Conservation (phyloP, 768 basidiomycete genomes). For the Mrakia blollopis region DNA sequence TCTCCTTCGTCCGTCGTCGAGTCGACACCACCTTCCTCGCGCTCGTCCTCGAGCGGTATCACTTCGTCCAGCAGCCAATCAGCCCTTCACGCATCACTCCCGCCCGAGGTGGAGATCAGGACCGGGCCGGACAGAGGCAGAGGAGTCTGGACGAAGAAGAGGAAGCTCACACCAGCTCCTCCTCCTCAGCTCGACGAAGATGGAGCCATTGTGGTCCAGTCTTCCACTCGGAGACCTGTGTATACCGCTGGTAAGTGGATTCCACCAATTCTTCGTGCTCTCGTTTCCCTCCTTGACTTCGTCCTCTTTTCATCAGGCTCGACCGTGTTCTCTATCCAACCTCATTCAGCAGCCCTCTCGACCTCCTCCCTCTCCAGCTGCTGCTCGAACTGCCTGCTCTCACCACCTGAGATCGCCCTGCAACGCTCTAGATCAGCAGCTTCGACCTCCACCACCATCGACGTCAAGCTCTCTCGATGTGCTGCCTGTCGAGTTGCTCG, state of each 20-base stretch:
- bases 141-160: conserved; percentile 33
- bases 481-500: conserved; percentile 62
- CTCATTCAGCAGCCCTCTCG: conserved; percentile 63
- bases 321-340: conserved; percentile 55
- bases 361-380: conserved; percentile 56
- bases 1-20: conserved; percentile 1
- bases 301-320: conserved; percentile 51
- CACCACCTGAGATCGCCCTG: conserved; percentile 36
- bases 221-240: background rate
- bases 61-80: background rate
- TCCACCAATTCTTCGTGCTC: background rate
- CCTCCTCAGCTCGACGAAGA: background rate
- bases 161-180: background rate
- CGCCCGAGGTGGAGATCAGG: conserved; percentile 22
- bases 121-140: conserved; percentile 32
- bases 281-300: background rate
- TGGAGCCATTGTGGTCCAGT: background rate
- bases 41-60: background rate
- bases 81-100: background rate
- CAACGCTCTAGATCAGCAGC: background rate
- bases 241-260: background rate
- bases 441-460: background rate
- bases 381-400: conserved; percentile 62
- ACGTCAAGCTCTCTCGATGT: conserved; percentile 53
- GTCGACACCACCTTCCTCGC: background rate